Percentiles rank a stretch among this genome's conserved stretches.
Evolutionary conservation across 352 stramenopile genomes (phyloP).

Genomic region (Aphanomyces euteiches): DNA sequence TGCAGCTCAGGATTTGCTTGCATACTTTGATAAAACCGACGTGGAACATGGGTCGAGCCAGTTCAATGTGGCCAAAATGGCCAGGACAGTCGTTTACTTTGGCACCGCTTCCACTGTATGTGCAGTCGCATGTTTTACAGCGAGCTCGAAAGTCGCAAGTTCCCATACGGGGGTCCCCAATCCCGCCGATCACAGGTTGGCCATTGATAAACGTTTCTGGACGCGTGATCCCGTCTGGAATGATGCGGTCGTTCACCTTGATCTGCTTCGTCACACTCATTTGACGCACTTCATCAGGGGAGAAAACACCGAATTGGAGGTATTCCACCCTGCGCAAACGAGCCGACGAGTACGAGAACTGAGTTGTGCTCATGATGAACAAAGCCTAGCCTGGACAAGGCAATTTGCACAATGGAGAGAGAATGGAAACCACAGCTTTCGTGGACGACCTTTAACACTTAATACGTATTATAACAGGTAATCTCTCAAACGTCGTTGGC

Average conservation of each 20-base stretch:
- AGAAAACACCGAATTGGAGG: conserved; percentile 98
- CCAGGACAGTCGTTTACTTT: conserved; percentile 97
- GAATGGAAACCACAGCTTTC: too few species aligned
- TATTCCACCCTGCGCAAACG: conserved; percentile 95
- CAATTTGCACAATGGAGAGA: too few species aligned
- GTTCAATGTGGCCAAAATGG: conserved; percentile 99
- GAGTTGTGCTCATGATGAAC: conserved; percentile 63
- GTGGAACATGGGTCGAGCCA: conserved; percentile 96
- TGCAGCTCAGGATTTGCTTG: conserved; percentile 89
- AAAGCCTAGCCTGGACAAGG: too few species aligned
- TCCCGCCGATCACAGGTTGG: conserved; percentile 96
- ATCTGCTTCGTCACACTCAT: conserved; percentile 97
- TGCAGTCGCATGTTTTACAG: conserved; percentile 92
- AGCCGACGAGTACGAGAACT: conserved; percentile 96
- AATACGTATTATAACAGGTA: too few species aligned
- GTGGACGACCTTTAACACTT: too few species aligned
- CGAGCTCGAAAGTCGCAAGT: conserved; percentile 84
- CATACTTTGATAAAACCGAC: conserved; percentile 97
- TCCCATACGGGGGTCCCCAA: conserved; percentile 98
- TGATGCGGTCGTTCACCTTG: conserved; percentile 95
- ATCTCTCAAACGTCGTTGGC: too few species aligned
- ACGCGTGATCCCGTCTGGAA: conserved; percentile 93
- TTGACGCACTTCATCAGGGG: conserved; percentile 95
- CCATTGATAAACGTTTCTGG: conserved; percentile 87
- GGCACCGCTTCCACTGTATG: conserved; percentile 86